Evolutionary conservation across 345 rosid genomes (phyloP).

Genomic region (Hibiscus trionum): DNA sequence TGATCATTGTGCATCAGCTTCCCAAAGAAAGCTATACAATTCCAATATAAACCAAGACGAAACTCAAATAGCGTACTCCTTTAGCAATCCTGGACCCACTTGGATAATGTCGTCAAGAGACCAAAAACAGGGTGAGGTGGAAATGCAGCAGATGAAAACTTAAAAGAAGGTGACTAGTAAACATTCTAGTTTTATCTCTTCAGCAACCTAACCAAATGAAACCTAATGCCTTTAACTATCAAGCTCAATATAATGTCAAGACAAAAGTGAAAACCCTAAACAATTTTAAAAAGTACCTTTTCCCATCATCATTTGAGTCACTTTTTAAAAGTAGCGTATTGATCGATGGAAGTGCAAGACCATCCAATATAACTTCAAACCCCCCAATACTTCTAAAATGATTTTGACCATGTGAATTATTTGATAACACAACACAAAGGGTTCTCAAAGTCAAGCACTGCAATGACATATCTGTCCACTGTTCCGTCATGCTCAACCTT

Average conservation of each 20-base stretch:
- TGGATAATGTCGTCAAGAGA: background rate
- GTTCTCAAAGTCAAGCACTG: slow-evolving; percentile 51
- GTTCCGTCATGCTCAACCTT: slow-evolving; percentile 62
- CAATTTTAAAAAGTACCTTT: slow-evolving; percentile 27
- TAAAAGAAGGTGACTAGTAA: background rate
- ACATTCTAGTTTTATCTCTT: background rate
- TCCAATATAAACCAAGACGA: background rate
- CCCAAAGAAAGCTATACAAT: no score
- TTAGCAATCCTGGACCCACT: no score
- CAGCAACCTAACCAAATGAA: background rate
- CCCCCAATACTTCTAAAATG: slow-evolving; percentile 80
- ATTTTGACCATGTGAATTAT: slow-evolving; percentile 67
- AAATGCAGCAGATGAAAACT: background rate
- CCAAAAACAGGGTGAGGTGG: background rate
- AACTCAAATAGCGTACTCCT: no score
- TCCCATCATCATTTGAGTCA: slow-evolving; percentile 20
- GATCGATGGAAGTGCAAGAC: slow-evolving; percentile 53
- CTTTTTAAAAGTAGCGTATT: slow-evolving; percentile 28
- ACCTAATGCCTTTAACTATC: background rate
- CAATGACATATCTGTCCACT: slow-evolving; percentile 44
- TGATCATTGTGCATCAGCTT: background rate
- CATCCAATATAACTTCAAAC: slow-evolving; percentile 72
- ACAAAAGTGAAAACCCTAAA: background rate
- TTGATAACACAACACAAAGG: slow-evolving; percentile 41
- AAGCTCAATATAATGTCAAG: background rate